phyloP scores from a whole-genome alignment of 2,329 filamentous ascomycete species.

The Cladosporium sp. region DNA sequence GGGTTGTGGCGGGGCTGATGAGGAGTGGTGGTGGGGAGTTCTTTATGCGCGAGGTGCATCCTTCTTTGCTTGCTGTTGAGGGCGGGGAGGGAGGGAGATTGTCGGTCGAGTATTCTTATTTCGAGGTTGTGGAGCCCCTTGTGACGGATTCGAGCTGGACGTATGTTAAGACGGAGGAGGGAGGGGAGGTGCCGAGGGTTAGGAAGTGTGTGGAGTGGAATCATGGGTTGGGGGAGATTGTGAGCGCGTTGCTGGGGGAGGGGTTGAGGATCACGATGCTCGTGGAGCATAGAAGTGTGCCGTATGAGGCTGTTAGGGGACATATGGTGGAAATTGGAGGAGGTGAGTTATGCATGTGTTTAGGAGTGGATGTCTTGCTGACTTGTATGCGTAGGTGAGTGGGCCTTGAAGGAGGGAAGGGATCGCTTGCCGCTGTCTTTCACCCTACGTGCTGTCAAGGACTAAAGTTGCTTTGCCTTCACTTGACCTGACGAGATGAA shows the following conservation, averaged over 20 bases:
- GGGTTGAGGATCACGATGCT: constrained; percentile 16
- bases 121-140: constrained; percentile 14
- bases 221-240: constrained; percentile 19
- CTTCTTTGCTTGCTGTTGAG: constrained; percentile 13
- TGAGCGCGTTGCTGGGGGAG: constrained; percentile 16
- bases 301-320: constrained; percentile 17
- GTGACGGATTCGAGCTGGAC: constrained; percentile 11
- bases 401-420: constrained; percentile 8
- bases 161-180: constrained; percentile 13
- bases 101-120: constrained; percentile 16
- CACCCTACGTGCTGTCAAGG: constrained; percentile 12
- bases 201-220: constrained; percentile 17
- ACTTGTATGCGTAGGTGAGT: constrained; percentile 8
- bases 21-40: constrained; percentile 14
- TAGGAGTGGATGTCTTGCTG: not conserved
- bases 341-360: not conserved
- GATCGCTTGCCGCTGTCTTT: constrained; percentile 13
- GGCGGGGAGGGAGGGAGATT: constrained; percentile 11
- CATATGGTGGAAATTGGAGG: constrained; percentile 15
- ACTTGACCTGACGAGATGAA: too few species aligned
- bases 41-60: constrained; percentile 20
- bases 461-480: not conserved
- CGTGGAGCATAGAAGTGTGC: constrained; percentile 18
- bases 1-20: constrained; percentile 12
- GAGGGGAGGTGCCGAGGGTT: constrained; percentile 10